Base-by-base conservation (phyloP, 805 yeast species). In the Lipomyces yamadae region DNA sequence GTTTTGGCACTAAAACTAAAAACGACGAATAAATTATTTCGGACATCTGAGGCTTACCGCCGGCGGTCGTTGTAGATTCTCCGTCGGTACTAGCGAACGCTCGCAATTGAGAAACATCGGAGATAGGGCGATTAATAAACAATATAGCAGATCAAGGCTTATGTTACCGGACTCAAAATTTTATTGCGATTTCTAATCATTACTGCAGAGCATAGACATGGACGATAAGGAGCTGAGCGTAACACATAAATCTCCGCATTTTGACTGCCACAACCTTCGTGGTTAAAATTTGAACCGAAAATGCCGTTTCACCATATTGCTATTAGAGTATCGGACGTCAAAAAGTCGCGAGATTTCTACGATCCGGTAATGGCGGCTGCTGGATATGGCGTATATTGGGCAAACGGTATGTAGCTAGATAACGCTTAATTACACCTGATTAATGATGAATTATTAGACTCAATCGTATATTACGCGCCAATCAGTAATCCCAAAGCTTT, bases 341-440 rank as follows among this genome's bases (percentile, higher is more conserved):
- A 29, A 2, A 53, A 53, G 56, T 29, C 56, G 4, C 29, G 32
- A 6, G n/a, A 13, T 1, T 24, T 53, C 33, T 53, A 53, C 33
- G 56, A 53, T n/a, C 56, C 56, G 4, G 56, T 53, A 53, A 29
- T 53, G 34, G 56, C 34, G n/a, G n/a, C 32, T 10, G 34, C 32
- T 15, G 33, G 33, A 37, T 37, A 37, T 37, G 42, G 4, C 3
- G 42, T 37, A 37, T 37, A 37, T 4, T 5, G 8, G 4, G 42
- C 42, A 37, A 37, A 37, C 42, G 10, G 42, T 3, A 37, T 37
- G 42, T 6, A 37, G 10, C 42, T 4, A 0, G 8, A 37, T 37
- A 37, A 37, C 42, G 8, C 0, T 37, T 3, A 37, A 37, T 37
- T 37, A 37, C 2, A 37, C 42, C 42, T 2, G 8, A 37, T 8